Evolutionary conservation across 305 asterid genomes (phyloP).

Genomic region (Fraxinus greggii): DNA sequence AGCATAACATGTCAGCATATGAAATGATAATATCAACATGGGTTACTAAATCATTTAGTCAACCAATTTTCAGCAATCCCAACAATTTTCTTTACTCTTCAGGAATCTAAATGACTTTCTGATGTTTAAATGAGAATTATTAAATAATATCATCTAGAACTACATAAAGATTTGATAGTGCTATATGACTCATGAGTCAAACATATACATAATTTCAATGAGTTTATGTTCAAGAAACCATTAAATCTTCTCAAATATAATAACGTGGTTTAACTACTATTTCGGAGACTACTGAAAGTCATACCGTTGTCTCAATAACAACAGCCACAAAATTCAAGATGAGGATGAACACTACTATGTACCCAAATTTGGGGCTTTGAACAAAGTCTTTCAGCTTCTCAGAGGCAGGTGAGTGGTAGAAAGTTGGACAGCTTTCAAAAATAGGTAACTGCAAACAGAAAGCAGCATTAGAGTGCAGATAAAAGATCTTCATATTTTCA

Average conservation of each 20-base stretch:
- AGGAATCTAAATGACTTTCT: background rate
- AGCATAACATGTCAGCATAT: conserved; percentile 24
- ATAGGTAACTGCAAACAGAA: conserved; percentile 61
- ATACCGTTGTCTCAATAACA: conserved; percentile 86
- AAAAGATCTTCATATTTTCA: conserved; percentile 16
- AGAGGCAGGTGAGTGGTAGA: conserved; percentile 71
- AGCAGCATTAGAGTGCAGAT: conserved; percentile 26
- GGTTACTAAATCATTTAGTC: conserved; percentile 2
- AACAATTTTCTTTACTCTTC: background rate
- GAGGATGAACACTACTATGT: conserved; percentile 63
- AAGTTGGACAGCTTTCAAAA: conserved; percentile 64
- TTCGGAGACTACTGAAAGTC: conserved; percentile 21
- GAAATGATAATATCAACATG: background rate
- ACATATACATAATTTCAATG: background rate
- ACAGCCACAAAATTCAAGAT: conserved; percentile 78
- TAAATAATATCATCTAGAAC: background rate
- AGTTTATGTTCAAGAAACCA: background rate
- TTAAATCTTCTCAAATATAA: conserved; percentile 11
- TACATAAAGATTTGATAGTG: background rate
- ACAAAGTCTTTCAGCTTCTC: conserved; percentile 64
- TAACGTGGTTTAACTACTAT: conserved; percentile 13
- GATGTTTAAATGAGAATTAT: background rate
- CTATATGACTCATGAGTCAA: background rate
- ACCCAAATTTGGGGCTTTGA: conserved; percentile 62
- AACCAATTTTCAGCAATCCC: conserved; percentile 13